These are phyloP conservation scores for Escovopsis sp. DNA, from an alignment of 2,329 filamentous ascomycete species.

Conservation along the genomic window DNA sequence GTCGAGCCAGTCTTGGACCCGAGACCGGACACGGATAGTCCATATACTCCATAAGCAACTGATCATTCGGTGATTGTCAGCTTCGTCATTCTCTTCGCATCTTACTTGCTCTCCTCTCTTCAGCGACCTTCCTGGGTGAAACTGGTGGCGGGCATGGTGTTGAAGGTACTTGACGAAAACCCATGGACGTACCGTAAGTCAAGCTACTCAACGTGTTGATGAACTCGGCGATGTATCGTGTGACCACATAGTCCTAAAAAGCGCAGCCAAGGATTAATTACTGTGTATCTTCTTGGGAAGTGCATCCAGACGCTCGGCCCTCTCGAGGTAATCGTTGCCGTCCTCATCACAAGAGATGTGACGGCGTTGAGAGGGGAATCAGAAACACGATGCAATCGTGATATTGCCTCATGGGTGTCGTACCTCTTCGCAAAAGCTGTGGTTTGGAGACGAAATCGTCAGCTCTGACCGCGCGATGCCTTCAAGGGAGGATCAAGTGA, in stretches of 20 bases:
- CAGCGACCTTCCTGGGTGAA: too few relatives aligned
- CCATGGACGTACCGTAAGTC: constrained; percentile 15
- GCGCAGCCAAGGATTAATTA: not conserved
- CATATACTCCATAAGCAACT: constrained; percentile 26
- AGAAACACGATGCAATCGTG: too few relatives aligned
- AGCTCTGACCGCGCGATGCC: not conserved
- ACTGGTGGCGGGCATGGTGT: not conserved
- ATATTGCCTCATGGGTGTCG: too few relatives aligned
- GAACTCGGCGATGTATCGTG: constrained; percentile 28
- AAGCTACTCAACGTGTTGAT: constrained; percentile 29
- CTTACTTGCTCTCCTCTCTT: too few relatives aligned
- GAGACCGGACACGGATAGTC: constrained; percentile 10
- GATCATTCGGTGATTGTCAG: constrained; percentile 2
- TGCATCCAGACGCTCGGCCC: too few relatives aligned
- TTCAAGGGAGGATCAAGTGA: too few relatives aligned
- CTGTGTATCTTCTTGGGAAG: not conserved
- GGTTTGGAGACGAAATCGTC: not conserved
- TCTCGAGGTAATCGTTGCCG: not conserved
- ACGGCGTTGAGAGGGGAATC: too few relatives aligned
- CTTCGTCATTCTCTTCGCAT: not conserved
- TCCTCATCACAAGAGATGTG: not conserved
- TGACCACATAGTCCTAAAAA: constrained; percentile 24
- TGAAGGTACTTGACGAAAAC: not conserved
- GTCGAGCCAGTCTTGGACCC: too few relatives aligned
- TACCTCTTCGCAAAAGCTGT: constrained; percentile 19